A percentile compares a stretch with the other conserved stretches of the same genome.
phyloP scores from a whole-genome alignment of 1,284 basidiomycete genomes.

The Ustilago curta region DNA sequence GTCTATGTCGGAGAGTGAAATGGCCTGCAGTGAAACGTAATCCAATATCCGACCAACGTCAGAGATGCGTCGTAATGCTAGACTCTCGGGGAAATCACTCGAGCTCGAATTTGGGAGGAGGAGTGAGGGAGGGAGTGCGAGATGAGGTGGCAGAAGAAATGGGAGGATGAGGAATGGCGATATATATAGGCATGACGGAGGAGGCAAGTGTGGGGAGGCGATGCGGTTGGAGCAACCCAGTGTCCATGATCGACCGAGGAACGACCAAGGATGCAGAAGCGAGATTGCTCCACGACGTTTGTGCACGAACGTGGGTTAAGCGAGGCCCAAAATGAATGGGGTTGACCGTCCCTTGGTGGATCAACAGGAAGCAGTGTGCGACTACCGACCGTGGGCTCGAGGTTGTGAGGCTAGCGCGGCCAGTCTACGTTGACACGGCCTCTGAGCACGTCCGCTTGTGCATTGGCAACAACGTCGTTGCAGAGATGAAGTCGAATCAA shows the following conservation, averaged over 20 bases:
- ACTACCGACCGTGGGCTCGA: background rate
- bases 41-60: background rate
- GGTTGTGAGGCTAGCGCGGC: background rate
- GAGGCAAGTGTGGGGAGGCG: background rate
- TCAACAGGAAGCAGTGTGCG: conserved; percentile 5
- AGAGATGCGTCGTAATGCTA: background rate
- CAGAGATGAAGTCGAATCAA: background rate
- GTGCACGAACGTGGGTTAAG: conserved; percentile 8
- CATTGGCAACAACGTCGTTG: background rate
- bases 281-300: background rate
- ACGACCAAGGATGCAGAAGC: conserved; percentile 20
- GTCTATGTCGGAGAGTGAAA: conserved; percentile 20
- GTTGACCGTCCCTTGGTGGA: background rate
- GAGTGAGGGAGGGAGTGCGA: background rate
- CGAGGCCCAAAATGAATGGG: conserved; percentile 12
- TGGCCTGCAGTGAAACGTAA: conserved; percentile 9
- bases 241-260: conserved; percentile 30
- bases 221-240: background rate
- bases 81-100: background rate
- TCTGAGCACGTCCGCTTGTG: background rate
- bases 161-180: background rate
- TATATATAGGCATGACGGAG: conserved; percentile 16
- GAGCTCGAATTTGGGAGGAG: background rate
- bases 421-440: background rate
- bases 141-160: background rate